Base-by-base conservation (phyloP, 306 rosid genomes). In the Ceratonia siliqua region DNA sequence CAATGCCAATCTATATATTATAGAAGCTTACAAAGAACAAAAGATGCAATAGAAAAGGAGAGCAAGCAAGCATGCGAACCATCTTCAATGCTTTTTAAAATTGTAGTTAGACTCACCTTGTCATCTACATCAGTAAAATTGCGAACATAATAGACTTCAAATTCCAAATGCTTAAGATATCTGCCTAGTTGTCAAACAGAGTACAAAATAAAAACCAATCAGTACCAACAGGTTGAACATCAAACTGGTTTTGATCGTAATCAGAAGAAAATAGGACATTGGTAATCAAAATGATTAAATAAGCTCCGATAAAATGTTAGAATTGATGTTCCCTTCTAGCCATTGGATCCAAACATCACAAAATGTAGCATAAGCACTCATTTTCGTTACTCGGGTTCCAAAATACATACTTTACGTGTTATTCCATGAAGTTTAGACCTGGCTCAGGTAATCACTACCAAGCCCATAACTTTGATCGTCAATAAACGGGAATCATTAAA, bases 121-220 rank as follows among this genome's bases (percentile, higher is more conserved):
- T 94, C 97, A 80, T 94, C 97, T 3, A 94, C 95, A 70, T 94
- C 99, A n/a, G 99, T 94, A 79, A 94, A 94, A 83, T 92, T 94
- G 43, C 97, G 95, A 78, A 94, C 95, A 79, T 94, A 90, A 73
- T 76, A 73, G 66, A 94, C 96, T 81, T 90, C 83, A 77, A 74
- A 88, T 9, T 92, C 97, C 95, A 94, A 84, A 76, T 94, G 96
- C 95, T 72, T 90, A 73, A 94, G 87, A 88, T 88, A 94, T 84
- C 98, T 94, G 96, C 90, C 96, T 78, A 86, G 79, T 79, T 81
- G 53, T 53, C 85, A 90, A 90, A 57, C 64, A 2, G 39, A 78
- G 24, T 53, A 66, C 21, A 61, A 18, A 61, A 13, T 2, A 4
- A 68, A 73, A 81, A 48, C 53, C 65, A 70, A 83, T 84, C 62